Evolutionary conservation across 352 stramenopile genomes (phyloP), one percentile per base, ranked within the genome.

Genomic region (Plasmopara viticola): DNA sequence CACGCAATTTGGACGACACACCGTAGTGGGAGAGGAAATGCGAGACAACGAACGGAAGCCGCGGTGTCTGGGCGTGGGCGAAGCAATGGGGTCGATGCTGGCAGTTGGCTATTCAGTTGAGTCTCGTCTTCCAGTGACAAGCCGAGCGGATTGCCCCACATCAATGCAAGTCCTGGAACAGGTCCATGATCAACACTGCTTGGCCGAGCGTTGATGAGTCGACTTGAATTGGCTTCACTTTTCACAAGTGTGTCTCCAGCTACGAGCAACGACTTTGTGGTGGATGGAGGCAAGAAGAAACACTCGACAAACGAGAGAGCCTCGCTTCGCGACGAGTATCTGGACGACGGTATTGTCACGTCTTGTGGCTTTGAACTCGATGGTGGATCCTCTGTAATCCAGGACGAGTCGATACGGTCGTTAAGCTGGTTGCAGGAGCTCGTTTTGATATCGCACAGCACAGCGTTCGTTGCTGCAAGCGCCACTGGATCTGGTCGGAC

Each of bases 1-100:
- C 83, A 94, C 0, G 74, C 70, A 4, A 94, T 76, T 10, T 86
- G 70, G 2, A 86, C 51, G 4, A 87, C 70, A n/a, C 69, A 70
- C 33, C 76, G 73, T 25, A 83, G 49, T 7, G 79, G 73, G 0
- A 67, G 62, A 3, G 77, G 79, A 5, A 90, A 66, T 5, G 51
- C 57, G 0, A 88, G 41, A 35, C 83, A 49, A 0, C 49, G 66
- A 12, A 90, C 45, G 4, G 44, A 41, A 41, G 44, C 51, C 13
- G 30, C 50, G 7, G 29, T 54, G 13, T 63, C 53, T 34, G 42
- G 38, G 1, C 42, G 60, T 25, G 55, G 46, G 9, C 41, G 51
- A 2, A 70, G 20, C 2, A 47, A 59, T 13, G 59, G 13, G 4
- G 53, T 54, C 9, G 41, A 33, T n/a, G 39, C 15, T n/a, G 45